Conservation (phyloP, 1,284 basidiomycete genomes). For the Cutaneotrichosporon cutaneum region DNA sequence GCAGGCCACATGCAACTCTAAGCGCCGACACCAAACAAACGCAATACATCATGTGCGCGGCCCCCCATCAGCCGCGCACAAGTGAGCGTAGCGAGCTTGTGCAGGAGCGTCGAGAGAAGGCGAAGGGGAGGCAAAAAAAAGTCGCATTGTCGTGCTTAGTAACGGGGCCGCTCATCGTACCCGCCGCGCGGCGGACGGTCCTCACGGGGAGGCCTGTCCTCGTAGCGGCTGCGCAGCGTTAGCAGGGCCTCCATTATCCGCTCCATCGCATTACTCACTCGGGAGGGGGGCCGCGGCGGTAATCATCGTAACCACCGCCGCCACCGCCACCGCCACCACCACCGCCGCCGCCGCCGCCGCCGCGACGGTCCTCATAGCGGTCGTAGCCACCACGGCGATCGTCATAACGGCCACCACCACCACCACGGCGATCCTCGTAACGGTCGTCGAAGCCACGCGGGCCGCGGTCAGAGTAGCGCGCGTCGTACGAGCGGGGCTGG, state of each 20-base stretch:
- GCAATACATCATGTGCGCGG: too few relatives aligned
- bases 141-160: constrained; percentile 22
- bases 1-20: too few relatives aligned
- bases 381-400: constrained; percentile 35
- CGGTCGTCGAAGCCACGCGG: constrained; percentile 56
- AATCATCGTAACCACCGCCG: constrained; percentile 54
- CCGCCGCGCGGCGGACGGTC: constrained; percentile 16
- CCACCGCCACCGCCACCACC: constrained; percentile 12
- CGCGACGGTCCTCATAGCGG: constrained; percentile 27
- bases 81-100: too few relatives aligned
- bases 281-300: constrained; percentile 52
- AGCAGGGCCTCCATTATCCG: neutral
- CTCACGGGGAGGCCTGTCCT: neutral
- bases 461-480: constrained; percentile 47
- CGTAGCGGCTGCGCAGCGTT: neutral
- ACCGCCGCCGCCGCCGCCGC: constrained; percentile 23
- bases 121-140: neutral
- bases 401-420: constrained; percentile 56
- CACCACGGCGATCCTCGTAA: constrained; percentile 40
- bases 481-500: constrained; percentile 52
- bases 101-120: neutral
- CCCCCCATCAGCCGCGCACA: too few relatives aligned
- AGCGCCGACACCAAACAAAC: too few relatives aligned
- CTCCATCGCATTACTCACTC: constrained; percentile 21
- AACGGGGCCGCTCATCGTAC: constrained; percentile 40